Base-by-base conservation (phyloP, 306 rosid genomes). In the Dryas alaskensis region DNA sequence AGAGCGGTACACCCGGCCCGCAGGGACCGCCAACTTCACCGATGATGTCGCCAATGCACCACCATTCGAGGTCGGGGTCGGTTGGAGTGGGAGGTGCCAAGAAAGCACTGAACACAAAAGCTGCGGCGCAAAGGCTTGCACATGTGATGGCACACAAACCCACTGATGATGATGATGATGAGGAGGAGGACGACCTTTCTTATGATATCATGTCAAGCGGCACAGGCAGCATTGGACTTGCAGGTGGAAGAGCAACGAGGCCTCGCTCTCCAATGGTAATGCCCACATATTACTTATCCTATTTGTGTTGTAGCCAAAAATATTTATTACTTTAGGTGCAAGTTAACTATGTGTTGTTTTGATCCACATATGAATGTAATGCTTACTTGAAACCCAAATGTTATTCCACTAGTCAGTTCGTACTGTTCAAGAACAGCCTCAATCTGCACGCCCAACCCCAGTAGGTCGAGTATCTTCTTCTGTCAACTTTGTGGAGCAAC, bases 51-150 rank as follows among this genome's bases (percentile, higher is more conserved):
- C 76, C 90, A 0, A 14, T 69, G 74, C 69, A 74, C 65, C 93
- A 84, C 69, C 98, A 92, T 64, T 25, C 64, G 1, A 92, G 87
- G 72, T 31, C 81, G 7, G 90, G 67, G 43, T 89, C 96, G 42
- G 19, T 72, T 0, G 94, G 96, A 58, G 10, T 83, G 78, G 58
- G 53, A 0, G 83, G 69, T 44, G 47, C 76, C 31, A 84, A 87
- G 83, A 89, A 89, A 84, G 80, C 87, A 4, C 96, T 83, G 89
- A 92, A 84, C 78, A 81, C 95, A 7, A 90, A 90, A 84, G 97
- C 99, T 7, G 97, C 99, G 1, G 99, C 99, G 0, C 96, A 92
- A 70, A 87, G 97, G 82, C 96, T 94, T n/a, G 99, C 96, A n/a
- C 92, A 88, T 75, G 97, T 90, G 47, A 94, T 94, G 99, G 85